A percentile compares a stretch with the other conserved stretches of the same genome.
Conservation (phyloP, 345 rosid genomes). For the Salix purpurea region DNA sequence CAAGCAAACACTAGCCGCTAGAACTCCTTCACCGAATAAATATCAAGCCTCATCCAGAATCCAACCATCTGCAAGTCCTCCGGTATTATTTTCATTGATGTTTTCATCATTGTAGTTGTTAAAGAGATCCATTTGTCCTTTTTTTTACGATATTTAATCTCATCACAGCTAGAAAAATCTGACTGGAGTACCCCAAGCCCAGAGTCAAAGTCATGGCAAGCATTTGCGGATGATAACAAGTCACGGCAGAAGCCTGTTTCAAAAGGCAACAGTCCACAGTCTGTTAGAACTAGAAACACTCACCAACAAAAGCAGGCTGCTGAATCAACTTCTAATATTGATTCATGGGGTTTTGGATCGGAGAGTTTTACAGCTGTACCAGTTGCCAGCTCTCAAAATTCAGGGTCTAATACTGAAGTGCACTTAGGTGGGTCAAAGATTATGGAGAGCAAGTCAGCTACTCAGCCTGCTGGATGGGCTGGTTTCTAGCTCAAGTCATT, state of each 20-base stretch:
- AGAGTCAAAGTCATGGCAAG: conserved; percentile 66
- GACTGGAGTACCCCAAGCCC: conserved; percentile 45
- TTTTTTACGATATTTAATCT: conserved; percentile 8
- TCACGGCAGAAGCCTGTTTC: conserved; percentile 38
- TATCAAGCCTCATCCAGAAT: conserved; percentile 45
- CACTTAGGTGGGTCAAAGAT: conserved; percentile 38
- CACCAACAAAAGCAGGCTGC: conserved; percentile 44
- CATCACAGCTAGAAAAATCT: conserved; percentile 42
- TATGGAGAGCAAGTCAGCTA: conserved; percentile 43
- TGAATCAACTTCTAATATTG: conserved; percentile 42
- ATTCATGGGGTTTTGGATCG: conserved; percentile 79
- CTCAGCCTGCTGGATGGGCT: conserved; percentile 97
- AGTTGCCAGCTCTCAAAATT: conserved; percentile 25
- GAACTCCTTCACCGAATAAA: conserved; percentile 57
- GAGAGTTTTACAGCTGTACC: conserved; percentile 67
- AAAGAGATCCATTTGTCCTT: neutral
- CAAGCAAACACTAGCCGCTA: conserved; percentile 67
- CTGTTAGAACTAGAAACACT: conserved; percentile 50
- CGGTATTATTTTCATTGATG: conserved; percentile 33
- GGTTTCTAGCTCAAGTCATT: conserved; percentile 55
- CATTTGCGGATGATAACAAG: conserved; percentile 59
- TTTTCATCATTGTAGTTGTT: neutral
- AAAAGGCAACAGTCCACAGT: conserved; percentile 36
- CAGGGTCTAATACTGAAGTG: conserved; percentile 41
- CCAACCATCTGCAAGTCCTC: conserved; percentile 33